phyloP scores from a whole-genome alignment of 116 monocot genomes.

The Trichopus zeylanicus region DNA sequence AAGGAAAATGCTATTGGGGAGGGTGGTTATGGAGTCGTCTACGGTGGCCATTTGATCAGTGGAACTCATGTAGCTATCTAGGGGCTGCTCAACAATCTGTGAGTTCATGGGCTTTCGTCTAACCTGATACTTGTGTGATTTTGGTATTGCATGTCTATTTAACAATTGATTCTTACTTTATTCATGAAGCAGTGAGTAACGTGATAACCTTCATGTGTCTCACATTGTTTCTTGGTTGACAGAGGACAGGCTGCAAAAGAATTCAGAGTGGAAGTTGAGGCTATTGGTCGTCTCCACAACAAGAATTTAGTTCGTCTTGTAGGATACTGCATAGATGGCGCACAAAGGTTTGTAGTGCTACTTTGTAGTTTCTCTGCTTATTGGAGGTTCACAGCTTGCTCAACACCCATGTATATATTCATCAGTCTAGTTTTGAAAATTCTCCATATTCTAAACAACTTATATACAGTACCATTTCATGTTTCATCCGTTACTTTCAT shows the following conservation, averaged over 20 bases:
- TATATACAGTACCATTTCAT: too few species aligned
- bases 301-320: conserved; percentile 88
- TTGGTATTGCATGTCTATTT: too few species aligned
- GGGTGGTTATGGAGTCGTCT: conserved; percentile 90
- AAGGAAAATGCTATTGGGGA: conserved; percentile 79
- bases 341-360: conserved; percentile 52
- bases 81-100: conserved; percentile 86
- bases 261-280: conserved; percentile 93
- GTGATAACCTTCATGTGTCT: neutral
- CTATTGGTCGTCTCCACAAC: conserved; percentile 94
- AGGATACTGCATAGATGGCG: conserved; percentile 92
- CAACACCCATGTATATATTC: too few species aligned
- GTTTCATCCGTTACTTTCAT: too few species aligned
- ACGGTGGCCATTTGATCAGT: conserved; percentile 56
- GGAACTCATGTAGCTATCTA: conserved; percentile 73
- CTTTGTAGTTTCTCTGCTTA: neutral
- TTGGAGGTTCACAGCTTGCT: too few species aligned
- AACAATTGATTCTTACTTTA: neutral
- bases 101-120: conserved; percentile 16
- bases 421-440: too few species aligned
- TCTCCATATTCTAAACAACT: too few species aligned
- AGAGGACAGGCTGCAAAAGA: conserved; percentile 94
- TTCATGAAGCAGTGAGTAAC: neutral
- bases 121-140: too few species aligned
- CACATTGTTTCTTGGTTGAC: conserved; percentile 2